Evolutionary conservation across 768 basidiomycete species (phyloP).

Genomic region (Leccinum aurantiacum): DNA sequence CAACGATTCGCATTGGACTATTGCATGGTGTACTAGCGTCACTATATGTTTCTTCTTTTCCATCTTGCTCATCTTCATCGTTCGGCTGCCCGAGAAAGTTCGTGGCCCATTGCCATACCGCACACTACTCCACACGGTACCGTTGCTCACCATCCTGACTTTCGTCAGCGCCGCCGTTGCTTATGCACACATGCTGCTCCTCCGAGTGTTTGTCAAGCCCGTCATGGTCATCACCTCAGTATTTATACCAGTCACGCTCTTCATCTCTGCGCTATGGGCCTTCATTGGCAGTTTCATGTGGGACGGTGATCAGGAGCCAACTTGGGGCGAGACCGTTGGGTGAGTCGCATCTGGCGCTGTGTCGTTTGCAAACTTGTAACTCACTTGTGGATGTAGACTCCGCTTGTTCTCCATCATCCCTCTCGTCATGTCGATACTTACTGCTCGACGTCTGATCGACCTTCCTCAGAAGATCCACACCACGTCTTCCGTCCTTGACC

Average conservation of each 20-base stretch:
- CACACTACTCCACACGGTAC: slow-evolving; percentile 74
- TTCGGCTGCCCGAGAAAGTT: slow-evolving; percentile 38
- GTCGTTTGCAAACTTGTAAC: not conserved
- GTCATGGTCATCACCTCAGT: slow-evolving; percentile 77
- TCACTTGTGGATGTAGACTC: slow-evolving; percentile 19
- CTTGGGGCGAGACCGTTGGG: slow-evolving; percentile 84
- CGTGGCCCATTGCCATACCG: slow-evolving; percentile 53
- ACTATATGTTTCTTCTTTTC: slow-evolving; percentile 61
- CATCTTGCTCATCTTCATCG: slow-evolving; percentile 63
- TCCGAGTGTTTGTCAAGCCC: slow-evolving; percentile 81
- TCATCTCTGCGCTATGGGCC: slow-evolving; percentile 77
- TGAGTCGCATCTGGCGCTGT: slow-evolving; percentile 36
- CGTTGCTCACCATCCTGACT: slow-evolving; percentile 71
- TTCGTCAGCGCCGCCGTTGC: slow-evolving; percentile 68
- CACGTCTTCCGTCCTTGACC: slow-evolving; percentile 53
- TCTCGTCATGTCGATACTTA: slow-evolving; percentile 63
- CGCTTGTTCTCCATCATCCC: slow-evolving; percentile 79
- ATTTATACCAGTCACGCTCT: slow-evolving; percentile 70
- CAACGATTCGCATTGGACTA: slow-evolving; percentile 73
- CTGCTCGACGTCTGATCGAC: slow-evolving; percentile 67
- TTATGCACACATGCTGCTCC: slow-evolving; percentile 71
- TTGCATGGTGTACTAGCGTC: slow-evolving; percentile 60
- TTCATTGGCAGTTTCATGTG: slow-evolving; percentile 78
- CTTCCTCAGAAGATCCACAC: slow-evolving; percentile 72
- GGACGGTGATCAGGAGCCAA: slow-evolving; percentile 53